Conservation (phyloP, 116 monocot genomes). For the Papilionanthe hybrid region DNA sequence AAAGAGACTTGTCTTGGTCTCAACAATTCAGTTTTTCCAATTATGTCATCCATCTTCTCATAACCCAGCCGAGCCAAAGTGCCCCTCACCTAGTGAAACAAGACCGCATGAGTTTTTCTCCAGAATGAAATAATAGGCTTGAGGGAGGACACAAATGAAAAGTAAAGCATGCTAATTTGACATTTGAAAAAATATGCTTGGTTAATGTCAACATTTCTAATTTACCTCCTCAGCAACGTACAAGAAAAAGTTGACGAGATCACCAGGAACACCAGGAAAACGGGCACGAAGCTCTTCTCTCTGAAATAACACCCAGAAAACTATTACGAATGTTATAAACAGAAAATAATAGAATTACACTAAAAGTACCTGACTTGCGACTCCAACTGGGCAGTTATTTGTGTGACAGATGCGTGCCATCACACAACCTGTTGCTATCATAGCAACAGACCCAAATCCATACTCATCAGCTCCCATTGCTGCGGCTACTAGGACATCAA, state of each 20-base stretch:
- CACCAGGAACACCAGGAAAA: conserved; percentile 99
- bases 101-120: not conserved
- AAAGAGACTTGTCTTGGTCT: conserved; percentile 65
- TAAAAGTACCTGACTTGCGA: conserved; percentile 83
- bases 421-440: conserved; percentile 99
- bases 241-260: conserved; percentile 91
- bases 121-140: not conserved
- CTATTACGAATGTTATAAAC: conserved; percentile 1
- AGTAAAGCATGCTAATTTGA: not conserved
- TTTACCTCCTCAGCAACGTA: conserved; percentile 99
- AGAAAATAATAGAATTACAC: not conserved
- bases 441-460: conserved; percentile 99
- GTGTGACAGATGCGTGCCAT: conserved; percentile 99
- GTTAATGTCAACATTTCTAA: not conserved
- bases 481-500: conserved; percentile 98
- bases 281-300: conserved; percentile 98
- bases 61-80: conserved; percentile 82
- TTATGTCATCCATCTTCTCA: conserved; percentile 96
- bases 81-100: conserved; percentile 71
- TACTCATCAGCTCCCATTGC: conserved; percentile 98
- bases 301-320: conserved; percentile 22
- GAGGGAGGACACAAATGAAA: not conserved
- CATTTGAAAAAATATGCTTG: not conserved
- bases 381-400: conserved; percentile 99
- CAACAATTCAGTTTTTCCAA: conserved; percentile 83